Base-by-base conservation (phyloP, 2,329 filamentous ascomycete species). In the Lasiodiplodia sp. region DNA sequence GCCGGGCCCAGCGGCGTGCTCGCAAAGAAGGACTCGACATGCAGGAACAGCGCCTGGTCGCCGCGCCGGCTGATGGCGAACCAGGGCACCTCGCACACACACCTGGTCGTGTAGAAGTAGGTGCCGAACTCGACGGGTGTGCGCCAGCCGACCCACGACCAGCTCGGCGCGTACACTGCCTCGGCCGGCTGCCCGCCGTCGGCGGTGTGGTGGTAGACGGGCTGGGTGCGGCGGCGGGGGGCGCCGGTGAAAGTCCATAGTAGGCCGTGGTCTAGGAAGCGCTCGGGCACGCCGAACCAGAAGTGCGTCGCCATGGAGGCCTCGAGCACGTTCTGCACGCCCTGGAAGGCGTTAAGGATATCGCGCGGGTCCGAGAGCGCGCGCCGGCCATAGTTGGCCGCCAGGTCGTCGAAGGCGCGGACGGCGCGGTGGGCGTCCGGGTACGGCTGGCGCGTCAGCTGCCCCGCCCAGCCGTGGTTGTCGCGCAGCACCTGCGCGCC, bases 181-280 rank as follows among this genome's bases (percentile, higher is more conserved):
- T 23, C 23, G 47, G 8, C 23, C 47, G 23, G 23, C 23, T 23
- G 23, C 23, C 23, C 23, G 23, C 23, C 23, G 23, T 23, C 47
- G 47, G 4, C 47, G n/a, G 8, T 4, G n/a, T 6, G 8, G n/a
- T 16, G 2, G 47, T 51, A 18, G 21, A 51, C n/a, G 4, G 47
- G 21, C n/a, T 51, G 7, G 47, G 23, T 21, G 11, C n/a, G 47
- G 6, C 47, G 47, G 11, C 23, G n/a, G 23, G 47, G 21, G 47
- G 7, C 12, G 8, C 4, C n/a, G n/a, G 8, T 8, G 8, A 1
- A 21, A 2, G 21, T 60, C 71, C 71, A 72, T 21, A 70, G 63
- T 14, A 72, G 62, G 21, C 55, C 66, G 3, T 52, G n/a, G 44
- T 73, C 71, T 38, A 72, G 69, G 56, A 64, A 70, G 37, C 69